Base-by-base conservation (phyloP, 2,329 filamentous ascomycete species). In the Metarhizium brunneum region DNA sequence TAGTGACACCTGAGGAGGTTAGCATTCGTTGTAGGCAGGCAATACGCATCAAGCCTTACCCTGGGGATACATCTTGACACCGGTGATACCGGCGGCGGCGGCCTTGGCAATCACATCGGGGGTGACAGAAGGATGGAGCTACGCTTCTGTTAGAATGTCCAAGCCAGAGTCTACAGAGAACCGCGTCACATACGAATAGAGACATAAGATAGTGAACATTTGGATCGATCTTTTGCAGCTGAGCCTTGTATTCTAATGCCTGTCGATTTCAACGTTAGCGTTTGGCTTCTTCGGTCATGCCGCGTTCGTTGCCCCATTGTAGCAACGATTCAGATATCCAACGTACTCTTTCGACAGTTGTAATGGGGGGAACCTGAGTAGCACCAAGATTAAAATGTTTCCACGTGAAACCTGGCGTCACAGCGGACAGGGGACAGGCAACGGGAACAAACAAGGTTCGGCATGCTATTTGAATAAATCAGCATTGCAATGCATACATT, bases 201-300 rank as follows among this genome's bases (percentile, higher is more conserved):
- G 87, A 86, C 86, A 91, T 90, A 57, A 91, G 79, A 64, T 83
- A 90, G 57, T 79, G 80, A 57, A 90, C 82, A 53, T 78, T 75
- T 2, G 82, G 77, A 52, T 84, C 81, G 58, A 87, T 72, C 47
- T 78, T 76, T 61, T 80, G 73, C 16, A 91, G 75, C 49, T 79
- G 76, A 30, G 75, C 68, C 68, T 84, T 79, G 71, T 91, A 91
- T 47, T 82, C 82, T 29, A 90, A 73, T 8, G 84, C 87, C 68
- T 82, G 75, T 4, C 29, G 6, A 20, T 50, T 14, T 47, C 5
- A 43, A 6, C 4, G 43, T 35, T 35, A 35, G 32, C 32, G 10
- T 35, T 35, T 35, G 32, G 10, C 32, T 35, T 35, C 10, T 11
- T 16, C 5, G 14, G 13, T 40, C 14, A 40, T 40, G 11, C 13